phyloP scores from a whole-genome alignment of 2,329 filamentous ascomycete species.

The Plectosphaerella plurivora region DNA sequence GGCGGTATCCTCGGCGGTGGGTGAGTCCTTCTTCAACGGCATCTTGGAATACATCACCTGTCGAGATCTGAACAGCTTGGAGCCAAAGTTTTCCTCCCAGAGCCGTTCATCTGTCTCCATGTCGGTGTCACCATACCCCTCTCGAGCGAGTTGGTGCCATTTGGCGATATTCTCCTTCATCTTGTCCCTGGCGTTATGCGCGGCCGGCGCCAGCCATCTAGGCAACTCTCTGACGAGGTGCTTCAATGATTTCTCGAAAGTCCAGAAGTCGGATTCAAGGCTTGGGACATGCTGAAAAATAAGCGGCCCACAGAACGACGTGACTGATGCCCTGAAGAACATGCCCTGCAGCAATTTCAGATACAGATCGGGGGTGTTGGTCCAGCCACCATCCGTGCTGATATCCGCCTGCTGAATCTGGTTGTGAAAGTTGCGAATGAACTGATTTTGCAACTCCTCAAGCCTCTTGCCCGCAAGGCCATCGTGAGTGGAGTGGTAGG shows the following conservation, averaged over 20 bases:
- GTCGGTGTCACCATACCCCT: neutral
- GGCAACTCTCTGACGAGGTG: conserved; percentile 14
- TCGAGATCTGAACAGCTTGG: conserved; percentile 19
- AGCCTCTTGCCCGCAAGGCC: conserved; percentile 5
- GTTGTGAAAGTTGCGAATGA: neutral
- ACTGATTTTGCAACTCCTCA: neutral
- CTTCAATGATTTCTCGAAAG: conserved; percentile 12
- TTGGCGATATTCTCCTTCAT: neutral
- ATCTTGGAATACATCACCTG: conserved; percentile 11
- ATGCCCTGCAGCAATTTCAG: conserved; percentile 1
- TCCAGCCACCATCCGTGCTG: neutral
- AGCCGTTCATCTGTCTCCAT: conserved; percentile 6
- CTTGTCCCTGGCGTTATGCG: conserved; percentile 13
- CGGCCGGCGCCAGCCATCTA: conserved; percentile 9
- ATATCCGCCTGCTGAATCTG: neutral
- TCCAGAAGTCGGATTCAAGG: conserved; percentile 14
- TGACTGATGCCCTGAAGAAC: conserved; percentile 1
- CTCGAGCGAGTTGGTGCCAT: neutral
- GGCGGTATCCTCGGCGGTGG: conserved; percentile 16
- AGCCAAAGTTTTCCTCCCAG: conserved; percentile 17
- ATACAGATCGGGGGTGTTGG: conserved; percentile 2
- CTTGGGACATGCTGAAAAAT: conserved; percentile 10
- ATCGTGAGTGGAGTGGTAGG: conserved; percentile 1
- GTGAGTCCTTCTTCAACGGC: conserved; percentile 9
- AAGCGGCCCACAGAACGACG: conserved; percentile 2